Evolutionary conservation across 2,329 filamentous ascomycete species (phyloP), one percentile per base, ranked within the genome.

Genomic region (Trichophyton equinum): DNA sequence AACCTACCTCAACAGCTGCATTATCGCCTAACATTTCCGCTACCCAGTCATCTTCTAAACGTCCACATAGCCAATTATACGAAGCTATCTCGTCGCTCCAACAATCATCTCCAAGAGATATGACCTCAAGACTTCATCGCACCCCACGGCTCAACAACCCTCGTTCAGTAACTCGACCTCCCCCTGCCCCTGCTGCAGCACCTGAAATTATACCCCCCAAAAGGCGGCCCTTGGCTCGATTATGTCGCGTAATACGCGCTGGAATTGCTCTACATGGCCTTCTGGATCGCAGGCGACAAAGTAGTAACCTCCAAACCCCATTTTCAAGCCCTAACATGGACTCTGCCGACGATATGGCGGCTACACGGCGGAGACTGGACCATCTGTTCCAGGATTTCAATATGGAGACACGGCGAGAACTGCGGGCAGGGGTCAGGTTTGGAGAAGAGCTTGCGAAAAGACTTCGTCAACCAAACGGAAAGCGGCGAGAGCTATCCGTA

Each of bases 371-470:
- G 60, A 70, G 69, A 1, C 57, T 74, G 20, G 72, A 77, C 53
- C 49, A 67, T 30, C 62, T 73, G 22, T 76, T 76, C 62, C 62
- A 65, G 51, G 73, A 70, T n/a, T 73, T 78, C 56, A 68, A 71
- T 47, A 64, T 67, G 7, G 69, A 72, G 2, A 75, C 72, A 20
- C 69, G 72, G 65, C 69, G 73, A 63, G 73, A 76, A 63, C 61
- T 78, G 60, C 69, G 72, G 62, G 73, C 72, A 53, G 74, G 73
- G 30, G 66, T 78, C 51, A 68, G 72, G 8, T 71, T 78, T 64
- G 76, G 74, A 7, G 75, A 78, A 63, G 69, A 74, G 60, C 68
- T 78, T 59, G 75, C 73, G 9, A 76, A 71, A 63, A 68, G 70
- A 51, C 70, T 70, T 51, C 67, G 65, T 59, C 58, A 65, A 42